Evolutionary conservation across 495 filamentous ascomycete species (phyloP).

Genomic region (Thermothielavioides terrestris): DNA sequence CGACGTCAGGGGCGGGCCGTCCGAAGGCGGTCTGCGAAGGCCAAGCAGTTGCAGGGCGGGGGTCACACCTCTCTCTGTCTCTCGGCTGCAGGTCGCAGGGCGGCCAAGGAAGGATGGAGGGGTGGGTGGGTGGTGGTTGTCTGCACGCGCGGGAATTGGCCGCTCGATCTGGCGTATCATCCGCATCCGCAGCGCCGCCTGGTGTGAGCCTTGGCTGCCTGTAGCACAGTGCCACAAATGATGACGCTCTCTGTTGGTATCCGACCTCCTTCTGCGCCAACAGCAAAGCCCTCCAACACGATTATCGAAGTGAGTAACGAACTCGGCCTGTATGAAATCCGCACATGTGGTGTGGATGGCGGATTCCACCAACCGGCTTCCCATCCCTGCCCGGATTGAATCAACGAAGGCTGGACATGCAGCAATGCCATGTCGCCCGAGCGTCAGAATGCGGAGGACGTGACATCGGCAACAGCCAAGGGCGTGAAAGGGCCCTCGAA

Average conservation of each 20-base stretch:
- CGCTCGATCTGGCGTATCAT: conserved; percentile 9
- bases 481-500: neutral
- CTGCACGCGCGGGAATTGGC: conserved; percentile 12
- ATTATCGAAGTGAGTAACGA: no score
- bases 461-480: neutral
- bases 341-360: neutral
- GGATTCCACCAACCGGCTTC: neutral
- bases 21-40: conserved; percentile 6
- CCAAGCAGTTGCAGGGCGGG: neutral
- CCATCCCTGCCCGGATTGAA: neutral
- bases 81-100: conserved; percentile 15
- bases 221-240: no score
- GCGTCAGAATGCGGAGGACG: neutral
- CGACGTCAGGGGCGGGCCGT: conserved; percentile 1
- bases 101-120: neutral
- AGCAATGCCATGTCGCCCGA: neutral
- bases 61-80: conserved; percentile 4
- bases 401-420: neutral
- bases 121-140: conserved; percentile 1
- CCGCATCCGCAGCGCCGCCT: neutral
- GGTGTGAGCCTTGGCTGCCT: no score
- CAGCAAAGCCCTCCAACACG: neutral
- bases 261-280: neutral
- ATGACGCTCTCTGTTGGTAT: no score
- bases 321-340: no score